A percentile compares a stretch with the other conserved stretches of the same genome.
Evolutionary conservation across 495 filamentous ascomycete species (phyloP).

Genomic region (Hamigera avellanea): DNA sequence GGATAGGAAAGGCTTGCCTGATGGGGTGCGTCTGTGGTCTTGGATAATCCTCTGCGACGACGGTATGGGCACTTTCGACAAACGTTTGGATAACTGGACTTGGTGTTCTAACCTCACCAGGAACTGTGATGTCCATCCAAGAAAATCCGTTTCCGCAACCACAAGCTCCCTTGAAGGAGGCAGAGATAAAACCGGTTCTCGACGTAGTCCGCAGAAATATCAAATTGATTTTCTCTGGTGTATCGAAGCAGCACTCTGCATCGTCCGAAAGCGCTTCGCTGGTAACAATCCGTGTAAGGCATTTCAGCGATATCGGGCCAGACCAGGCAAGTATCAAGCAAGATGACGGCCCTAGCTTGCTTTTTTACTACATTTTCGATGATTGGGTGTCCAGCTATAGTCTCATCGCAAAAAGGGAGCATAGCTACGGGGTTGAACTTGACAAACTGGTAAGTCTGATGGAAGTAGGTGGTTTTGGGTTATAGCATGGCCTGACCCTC

Average conservation of each 20-base stretch:
- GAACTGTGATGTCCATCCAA: constrained; percentile 68
- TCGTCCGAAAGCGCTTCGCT: constrained; percentile 32
- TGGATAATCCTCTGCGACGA: constrained; percentile 80
- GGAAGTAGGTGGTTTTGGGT: not conserved
- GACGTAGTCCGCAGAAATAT: constrained; percentile 54
- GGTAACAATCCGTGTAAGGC: constrained; percentile 41
- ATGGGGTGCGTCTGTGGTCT: constrained; percentile 57
- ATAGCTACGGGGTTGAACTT: constrained; percentile 47
- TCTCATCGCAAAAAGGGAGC: constrained; percentile 47
- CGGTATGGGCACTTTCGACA: constrained; percentile 29
- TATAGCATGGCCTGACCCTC: not conserved
- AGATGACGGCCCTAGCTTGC: constrained; percentile 57
- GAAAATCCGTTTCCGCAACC: constrained; percentile 50
- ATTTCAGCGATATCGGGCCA: constrained; percentile 18
- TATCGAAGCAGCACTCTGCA: constrained; percentile 42
- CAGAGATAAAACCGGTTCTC: constrained; percentile 28
- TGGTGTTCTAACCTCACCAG: constrained; percentile 11
- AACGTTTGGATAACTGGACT: not conserved
- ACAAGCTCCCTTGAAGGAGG: constrained; percentile 14
- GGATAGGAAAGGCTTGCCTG: constrained; percentile 40
- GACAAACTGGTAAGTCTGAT: constrained; percentile 39
- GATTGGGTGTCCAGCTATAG: constrained; percentile 66
- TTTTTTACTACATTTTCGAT: constrained; percentile 84
- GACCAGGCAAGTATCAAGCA: constrained; percentile 31
- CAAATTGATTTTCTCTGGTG: constrained; percentile 56